A percentile compares a stretch with the other conserved stretches of the same genome.
Evolutionary conservation across 208 protist genomes (phyloP).

Genomic region (Spironucleus salmonicida): DNA sequence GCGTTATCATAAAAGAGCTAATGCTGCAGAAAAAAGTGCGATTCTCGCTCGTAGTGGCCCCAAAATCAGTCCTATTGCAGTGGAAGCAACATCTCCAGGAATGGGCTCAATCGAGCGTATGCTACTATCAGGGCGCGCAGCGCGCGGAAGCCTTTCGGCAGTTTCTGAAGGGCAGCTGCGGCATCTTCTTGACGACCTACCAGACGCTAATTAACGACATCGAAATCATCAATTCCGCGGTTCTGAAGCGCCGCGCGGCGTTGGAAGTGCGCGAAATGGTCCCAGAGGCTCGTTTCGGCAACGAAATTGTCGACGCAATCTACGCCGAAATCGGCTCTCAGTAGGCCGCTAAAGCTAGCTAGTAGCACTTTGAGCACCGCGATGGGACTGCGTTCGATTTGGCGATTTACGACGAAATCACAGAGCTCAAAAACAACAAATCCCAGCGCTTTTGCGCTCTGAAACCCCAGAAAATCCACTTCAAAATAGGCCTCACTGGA

Average conservation of each 20-base stretch:
- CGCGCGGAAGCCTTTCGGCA: too few species aligned
- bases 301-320: not conserved
- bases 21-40: too few species aligned
- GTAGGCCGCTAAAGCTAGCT: not conserved
- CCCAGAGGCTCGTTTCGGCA: not conserved
- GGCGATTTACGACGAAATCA: constrained; percentile 2
- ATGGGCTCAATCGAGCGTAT: too few species aligned
- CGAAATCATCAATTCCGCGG: not conserved
- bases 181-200: constrained; percentile 8
- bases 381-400: not conserved
- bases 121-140: too few species aligned
- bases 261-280: not conserved
- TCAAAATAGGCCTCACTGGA: constrained; percentile 9
- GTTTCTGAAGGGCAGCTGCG: too few species aligned
- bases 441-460: not conserved
- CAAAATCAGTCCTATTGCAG: too few species aligned
- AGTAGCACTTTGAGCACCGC: not conserved
- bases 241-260: not conserved
- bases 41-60: too few species aligned
- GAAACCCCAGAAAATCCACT: not conserved
- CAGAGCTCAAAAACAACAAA: not conserved
- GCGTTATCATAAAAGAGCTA: too few species aligned
- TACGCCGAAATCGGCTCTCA: not conserved
- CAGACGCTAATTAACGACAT: not conserved
- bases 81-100: too few species aligned